Evolutionary conservation across 2,329 filamentous ascomycete genomes (phyloP).

Genomic region (Neophaeococcomyces mojaviensis): DNA sequence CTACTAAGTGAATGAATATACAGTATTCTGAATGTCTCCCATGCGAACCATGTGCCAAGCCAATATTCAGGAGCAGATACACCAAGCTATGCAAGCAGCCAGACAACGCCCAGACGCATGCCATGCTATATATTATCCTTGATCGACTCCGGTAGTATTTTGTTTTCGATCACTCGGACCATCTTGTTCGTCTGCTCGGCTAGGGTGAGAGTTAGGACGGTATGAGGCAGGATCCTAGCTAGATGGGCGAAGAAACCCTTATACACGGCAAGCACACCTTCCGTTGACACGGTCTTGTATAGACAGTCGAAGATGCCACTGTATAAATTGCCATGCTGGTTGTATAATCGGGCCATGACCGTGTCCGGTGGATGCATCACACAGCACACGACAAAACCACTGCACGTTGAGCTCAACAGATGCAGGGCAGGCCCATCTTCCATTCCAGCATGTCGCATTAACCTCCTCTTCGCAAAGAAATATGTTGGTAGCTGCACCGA

Average conservation of each 20-base stretch:
- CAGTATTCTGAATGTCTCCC: too few species aligned
- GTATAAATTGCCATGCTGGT: slow-evolving; percentile 97
- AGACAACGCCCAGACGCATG: background rate
- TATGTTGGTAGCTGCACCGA: slow-evolving; percentile 96
- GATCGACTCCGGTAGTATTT: slow-evolving; percentile 42
- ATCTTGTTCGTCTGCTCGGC: slow-evolving; percentile 97
- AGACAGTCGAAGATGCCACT: slow-evolving; percentile 86
- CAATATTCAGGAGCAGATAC: background rate
- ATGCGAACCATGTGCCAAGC: too few species aligned
- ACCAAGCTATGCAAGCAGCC: background rate
- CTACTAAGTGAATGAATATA: too few species aligned
- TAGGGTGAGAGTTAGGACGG: slow-evolving; percentile 82
- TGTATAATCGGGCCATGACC: slow-evolving; percentile 98
- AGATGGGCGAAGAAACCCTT: slow-evolving; percentile 96
- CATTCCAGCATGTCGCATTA: slow-evolving; percentile 78
- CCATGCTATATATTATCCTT: slow-evolving; percentile 35
- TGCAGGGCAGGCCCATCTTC: slow-evolving; percentile 85
- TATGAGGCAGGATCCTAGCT: slow-evolving; percentile 89
- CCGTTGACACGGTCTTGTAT: slow-evolving; percentile 80
- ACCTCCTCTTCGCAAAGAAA: slow-evolving; percentile 86
- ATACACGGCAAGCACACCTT: slow-evolving; percentile 88
- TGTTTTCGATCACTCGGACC: slow-evolving; percentile 68
- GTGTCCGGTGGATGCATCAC: slow-evolving; percentile 99
- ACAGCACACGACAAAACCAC: slow-evolving; percentile 92
- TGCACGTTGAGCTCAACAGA: slow-evolving; percentile 77